phyloP scores from a whole-genome alignment of 163 green algal species.

The Botryococcus braunii region DNA sequence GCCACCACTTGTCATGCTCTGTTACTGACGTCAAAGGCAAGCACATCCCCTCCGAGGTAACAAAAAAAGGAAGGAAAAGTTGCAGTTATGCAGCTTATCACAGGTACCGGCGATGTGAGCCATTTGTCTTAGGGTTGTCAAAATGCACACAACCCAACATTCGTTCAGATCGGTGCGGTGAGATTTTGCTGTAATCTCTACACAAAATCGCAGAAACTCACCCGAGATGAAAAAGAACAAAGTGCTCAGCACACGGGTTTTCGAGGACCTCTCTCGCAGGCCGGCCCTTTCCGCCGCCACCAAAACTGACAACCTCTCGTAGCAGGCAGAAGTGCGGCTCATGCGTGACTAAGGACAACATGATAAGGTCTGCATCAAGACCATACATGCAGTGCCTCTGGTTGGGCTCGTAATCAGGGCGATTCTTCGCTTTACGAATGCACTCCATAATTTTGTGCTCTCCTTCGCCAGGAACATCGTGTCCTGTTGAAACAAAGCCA shows the following conservation, averaged over 20 bases:
- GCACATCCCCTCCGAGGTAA: too few species aligned
- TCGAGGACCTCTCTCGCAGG: constrained; percentile 70
- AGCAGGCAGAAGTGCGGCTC: constrained; percentile 59
- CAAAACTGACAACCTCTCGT: constrained; percentile 42
- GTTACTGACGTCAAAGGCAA: too few species aligned
- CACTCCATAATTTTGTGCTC: constrained; percentile 90
- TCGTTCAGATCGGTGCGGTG: too few species aligned
- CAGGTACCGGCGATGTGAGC: too few species aligned
- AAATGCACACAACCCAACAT: too few species aligned
- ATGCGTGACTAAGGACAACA: constrained; percentile 51
- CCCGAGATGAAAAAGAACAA: constrained; percentile 87
- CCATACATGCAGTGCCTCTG: constrained; percentile 60
- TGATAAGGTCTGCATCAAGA: constrained; percentile 57
- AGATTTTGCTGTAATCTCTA: too few species aligned
- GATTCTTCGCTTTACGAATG: constrained; percentile 43
- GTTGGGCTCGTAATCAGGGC: constrained; percentile 34
- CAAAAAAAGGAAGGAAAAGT: too few species aligned
- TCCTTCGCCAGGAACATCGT: constrained; percentile 75
- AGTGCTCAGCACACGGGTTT: constrained; percentile 78
- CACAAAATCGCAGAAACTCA: too few species aligned
- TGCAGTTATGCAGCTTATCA: too few species aligned
- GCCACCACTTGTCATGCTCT: too few species aligned
- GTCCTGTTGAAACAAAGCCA: too few species aligned
- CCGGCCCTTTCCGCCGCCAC: constrained; percentile 54
- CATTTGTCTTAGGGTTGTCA: too few species aligned